A percentile compares a stretch with the other conserved stretches of the same genome.
Evolutionary conservation across 208 protist genomes (phyloP).

Genomic region (Wallacemonas rigidus): DNA sequence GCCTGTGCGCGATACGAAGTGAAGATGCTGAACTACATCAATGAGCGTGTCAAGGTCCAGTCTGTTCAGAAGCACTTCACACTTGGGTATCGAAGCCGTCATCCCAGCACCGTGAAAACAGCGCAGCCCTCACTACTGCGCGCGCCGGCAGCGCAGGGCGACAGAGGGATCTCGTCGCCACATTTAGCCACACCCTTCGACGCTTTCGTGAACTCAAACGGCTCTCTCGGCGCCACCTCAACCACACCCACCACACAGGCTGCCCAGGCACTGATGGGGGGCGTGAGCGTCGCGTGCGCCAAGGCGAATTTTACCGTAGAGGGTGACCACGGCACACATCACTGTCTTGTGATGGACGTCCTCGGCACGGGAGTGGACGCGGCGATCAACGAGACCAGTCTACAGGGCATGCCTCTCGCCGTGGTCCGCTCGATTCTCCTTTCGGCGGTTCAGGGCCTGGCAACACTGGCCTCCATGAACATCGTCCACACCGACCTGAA

Average conservation of each 20-base stretch:
- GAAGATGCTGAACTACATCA: slow-evolving; percentile 50
- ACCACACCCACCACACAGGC: background rate
- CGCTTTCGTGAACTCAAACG: too few relatives aligned
- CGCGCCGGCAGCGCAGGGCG: background rate
- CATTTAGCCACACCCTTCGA: too few relatives aligned
- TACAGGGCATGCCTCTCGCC: slow-evolving; percentile 89
- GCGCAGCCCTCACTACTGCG: background rate
- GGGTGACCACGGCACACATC: slow-evolving; percentile 68
- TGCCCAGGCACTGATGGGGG: background rate
- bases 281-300: slow-evolving; percentile 30
- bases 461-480: slow-evolving; percentile 86
- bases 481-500: slow-evolving; percentile 96
- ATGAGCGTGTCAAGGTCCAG: slow-evolving; percentile 41
- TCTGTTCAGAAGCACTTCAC: slow-evolving; percentile 26
- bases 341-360: slow-evolving; percentile 95
- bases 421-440: slow-evolving; percentile 68
- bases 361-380: slow-evolving; percentile 92
- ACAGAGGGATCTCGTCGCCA: too few relatives aligned
- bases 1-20: slow-evolving; percentile 50
- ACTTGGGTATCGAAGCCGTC: background rate
- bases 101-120: background rate
- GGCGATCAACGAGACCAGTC: slow-evolving; percentile 89
- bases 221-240: background rate
- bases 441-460: slow-evolving; percentile 57
- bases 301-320: slow-evolving; percentile 53